Evolutionary conservation across 768 basidiomycete species (phyloP).

Genomic region (Baorangia bicolor): DNA sequence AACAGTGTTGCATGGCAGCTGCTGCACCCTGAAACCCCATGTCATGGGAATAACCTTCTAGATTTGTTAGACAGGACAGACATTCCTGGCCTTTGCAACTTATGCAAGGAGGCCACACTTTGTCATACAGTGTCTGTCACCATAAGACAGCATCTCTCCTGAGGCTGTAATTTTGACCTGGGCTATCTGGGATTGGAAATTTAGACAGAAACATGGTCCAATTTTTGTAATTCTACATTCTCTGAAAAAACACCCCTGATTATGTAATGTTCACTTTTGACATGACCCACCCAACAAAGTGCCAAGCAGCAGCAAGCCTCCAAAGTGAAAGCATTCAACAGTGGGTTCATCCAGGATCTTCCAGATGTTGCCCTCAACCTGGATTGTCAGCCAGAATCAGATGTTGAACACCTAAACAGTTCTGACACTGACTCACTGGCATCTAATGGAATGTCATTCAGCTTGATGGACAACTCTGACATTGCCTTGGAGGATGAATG

Average conservation of each 20-base stretch:
- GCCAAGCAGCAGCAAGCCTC: not conserved
- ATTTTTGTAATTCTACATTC: not conserved
- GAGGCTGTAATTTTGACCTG: not conserved
- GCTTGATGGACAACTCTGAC: not conserved
- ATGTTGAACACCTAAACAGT: not conserved
- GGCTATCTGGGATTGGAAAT: not conserved
- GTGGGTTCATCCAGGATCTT: not conserved
- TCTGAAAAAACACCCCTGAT: not conserved
- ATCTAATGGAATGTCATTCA: not conserved
- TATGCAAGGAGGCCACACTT: too few species aligned
- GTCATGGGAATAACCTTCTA: not conserved
- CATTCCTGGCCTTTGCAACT: too few species aligned
- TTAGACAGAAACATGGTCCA: not conserved
- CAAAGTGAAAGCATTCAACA: not conserved
- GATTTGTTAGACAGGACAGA: too few species aligned
- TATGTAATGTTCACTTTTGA: not conserved
- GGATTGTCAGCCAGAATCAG: not conserved
- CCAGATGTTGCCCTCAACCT: not conserved
- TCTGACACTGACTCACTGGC: not conserved
- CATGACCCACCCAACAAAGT: not conserved
- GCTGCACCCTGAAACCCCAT: slow-evolving; percentile 4
- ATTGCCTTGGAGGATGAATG: not conserved
- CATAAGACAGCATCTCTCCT: not conserved
- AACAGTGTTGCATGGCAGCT: too few species aligned
- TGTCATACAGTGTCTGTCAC: not conserved